Evolutionary conservation across 257 asterid genomes (phyloP), one percentile per base, ranked within the genome.

Genomic region (Nicotiana obtusifolia): DNA sequence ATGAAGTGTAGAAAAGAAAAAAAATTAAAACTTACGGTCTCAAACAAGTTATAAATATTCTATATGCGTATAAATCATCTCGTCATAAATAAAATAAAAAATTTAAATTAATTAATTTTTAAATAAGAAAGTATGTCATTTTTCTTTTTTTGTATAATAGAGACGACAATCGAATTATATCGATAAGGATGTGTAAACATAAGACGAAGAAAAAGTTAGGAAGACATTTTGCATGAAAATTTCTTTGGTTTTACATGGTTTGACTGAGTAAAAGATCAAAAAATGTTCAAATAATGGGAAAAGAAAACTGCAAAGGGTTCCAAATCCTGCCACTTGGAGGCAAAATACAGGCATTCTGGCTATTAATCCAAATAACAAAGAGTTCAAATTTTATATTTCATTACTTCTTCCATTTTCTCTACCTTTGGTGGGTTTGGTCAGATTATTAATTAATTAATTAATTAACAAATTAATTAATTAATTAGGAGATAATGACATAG

Each of bases 321-420:
- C 10, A 77, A 47, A 44, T 57, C 31, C 41, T 89, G 95, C 94
- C 95, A 92, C 87, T 82, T 91, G 94, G 97, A 88, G 91, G 89
- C 80, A 81, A 56, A 54, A 26, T 65, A 85, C 82, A 52, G 80
- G 52, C 76, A 82, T 10, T 17, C 78, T 24, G 69, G 47, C 33
- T 30, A 3, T 85, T 64, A 66, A 81, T 82, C 88, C 41, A 90
- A 84, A 85, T 71, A 28, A 66, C 84, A 80, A 81, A 28, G 7
- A 2, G 81, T 57, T 64, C 61, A 28, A 80, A 60, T 2, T 9
- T 59, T 30, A 78, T 11, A 10, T 60, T 30, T 11, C 22, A 2
- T 31, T 30, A 10, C n/a, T 59, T 37, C 0, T 4, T 13, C 35
- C 6, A 2, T 59, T 69, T 41, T 68, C 16, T 68, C 11, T 15